phyloP scores from a whole-genome alignment of 306 rosid species.

The Dalbergia cochinchinensis region DNA sequence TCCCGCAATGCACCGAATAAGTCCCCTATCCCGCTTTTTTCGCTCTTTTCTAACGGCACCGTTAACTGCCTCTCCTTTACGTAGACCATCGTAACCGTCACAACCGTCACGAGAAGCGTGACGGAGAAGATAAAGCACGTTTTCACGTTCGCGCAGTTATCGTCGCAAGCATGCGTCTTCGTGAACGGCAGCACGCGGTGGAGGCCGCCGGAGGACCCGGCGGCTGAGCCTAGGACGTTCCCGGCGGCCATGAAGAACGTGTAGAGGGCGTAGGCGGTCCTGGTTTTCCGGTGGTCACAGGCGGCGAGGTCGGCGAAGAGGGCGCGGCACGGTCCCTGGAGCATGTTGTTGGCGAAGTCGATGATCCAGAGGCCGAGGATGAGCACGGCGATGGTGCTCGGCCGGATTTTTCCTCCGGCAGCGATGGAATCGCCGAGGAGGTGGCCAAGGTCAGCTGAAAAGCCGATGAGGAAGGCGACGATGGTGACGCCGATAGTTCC shows the following conservation, averaged over 20 bases:
- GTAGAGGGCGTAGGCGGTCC: slow-evolving; percentile 51
- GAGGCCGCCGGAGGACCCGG: slow-evolving; percentile 56
- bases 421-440: slow-evolving; percentile 45
- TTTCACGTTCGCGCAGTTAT: slow-evolving; percentile 70
- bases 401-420: slow-evolving; percentile 2
- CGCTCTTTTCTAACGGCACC: background rate
- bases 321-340: slow-evolving; percentile 64
- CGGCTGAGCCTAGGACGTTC: slow-evolving; percentile 66
- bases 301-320: slow-evolving; percentile 63
- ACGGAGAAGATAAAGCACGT: slow-evolving; percentile 67
- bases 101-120: slow-evolving; percentile 34
- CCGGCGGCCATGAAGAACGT: slow-evolving; percentile 75
- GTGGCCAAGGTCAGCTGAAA: slow-evolving; percentile 71
- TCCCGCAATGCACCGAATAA: slow-evolving; percentile 43
- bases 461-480: slow-evolving; percentile 69
- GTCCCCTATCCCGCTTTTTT: background rate
- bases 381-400: slow-evolving; percentile 54
- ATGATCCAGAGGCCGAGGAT: slow-evolving; percentile 69
- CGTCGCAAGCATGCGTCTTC: slow-evolving; percentile 59
- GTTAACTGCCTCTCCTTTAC: slow-evolving; percentile 51
- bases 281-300: slow-evolving; percentile 48
- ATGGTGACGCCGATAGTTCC: slow-evolving; percentile 52
- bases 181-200: slow-evolving; percentile 59
- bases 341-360: slow-evolving; percentile 68
- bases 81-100: slow-evolving; percentile 27